Conservation (phyloP, 73 alveolate species). For the Stentor roeselii region DNA sequence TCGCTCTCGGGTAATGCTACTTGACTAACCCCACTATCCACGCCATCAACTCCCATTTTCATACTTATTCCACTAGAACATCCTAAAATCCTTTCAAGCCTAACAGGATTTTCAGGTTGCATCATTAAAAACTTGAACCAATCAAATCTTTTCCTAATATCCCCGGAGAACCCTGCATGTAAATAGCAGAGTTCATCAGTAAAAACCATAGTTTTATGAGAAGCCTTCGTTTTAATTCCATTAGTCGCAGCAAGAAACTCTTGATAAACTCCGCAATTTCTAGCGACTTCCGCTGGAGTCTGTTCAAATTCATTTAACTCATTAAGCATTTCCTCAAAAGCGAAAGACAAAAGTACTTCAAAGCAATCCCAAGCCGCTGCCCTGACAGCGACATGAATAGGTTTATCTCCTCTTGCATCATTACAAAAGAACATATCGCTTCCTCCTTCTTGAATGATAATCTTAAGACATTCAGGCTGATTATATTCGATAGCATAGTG, state of each 20-base stretch:
- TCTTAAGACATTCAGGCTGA: background rate
- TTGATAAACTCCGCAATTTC: conserved; percentile 25
- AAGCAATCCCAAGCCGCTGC: conserved; percentile 42
- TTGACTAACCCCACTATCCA: too few relatives aligned
- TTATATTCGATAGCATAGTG: conserved; percentile 38
- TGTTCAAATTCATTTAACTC: conserved; percentile 22
- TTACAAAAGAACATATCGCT: background rate
- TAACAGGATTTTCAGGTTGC: conserved; percentile 2
- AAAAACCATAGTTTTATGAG: background rate
- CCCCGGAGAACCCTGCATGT: background rate
- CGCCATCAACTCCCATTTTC: too few relatives aligned
- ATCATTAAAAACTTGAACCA: background rate
- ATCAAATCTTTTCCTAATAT: background rate
- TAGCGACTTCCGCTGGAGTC: conserved; percentile 34
- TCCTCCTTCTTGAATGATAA: background rate
- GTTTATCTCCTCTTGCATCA: conserved; percentile 7
- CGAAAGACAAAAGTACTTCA: background rate
- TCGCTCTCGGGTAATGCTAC: too few relatives aligned
- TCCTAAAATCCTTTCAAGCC: background rate
- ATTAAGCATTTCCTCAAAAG: conserved; percentile 19
- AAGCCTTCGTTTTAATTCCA: background rate
- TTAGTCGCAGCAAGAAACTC: conserved; percentile 24
- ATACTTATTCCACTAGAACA: too few relatives aligned
- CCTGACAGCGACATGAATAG: conserved; percentile 14
- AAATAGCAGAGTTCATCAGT: background rate